These are phyloP conservation scores for Diaporthe longicolla DNA, from an alignment of 2,329 filamentous ascomycete species.

Conservation along the genomic window DNA sequence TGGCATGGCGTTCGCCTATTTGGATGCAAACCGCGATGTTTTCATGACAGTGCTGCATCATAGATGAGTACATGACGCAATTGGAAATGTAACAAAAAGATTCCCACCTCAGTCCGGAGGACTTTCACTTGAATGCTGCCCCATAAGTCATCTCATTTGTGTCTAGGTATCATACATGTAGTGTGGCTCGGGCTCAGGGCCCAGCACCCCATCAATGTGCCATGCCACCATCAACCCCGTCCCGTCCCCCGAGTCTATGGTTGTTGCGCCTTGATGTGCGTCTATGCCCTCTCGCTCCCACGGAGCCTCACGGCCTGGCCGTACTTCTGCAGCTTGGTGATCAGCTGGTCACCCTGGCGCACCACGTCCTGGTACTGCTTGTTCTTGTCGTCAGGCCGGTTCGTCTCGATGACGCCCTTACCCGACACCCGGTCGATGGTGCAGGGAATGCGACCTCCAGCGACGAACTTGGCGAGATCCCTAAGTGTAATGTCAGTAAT, in stretches of 20 bases:
- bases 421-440: constrained; percentile 98
- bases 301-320: constrained; percentile 94
- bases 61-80: constrained; percentile 22
- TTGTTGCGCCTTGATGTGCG: not conserved
- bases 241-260: constrained; percentile 1
- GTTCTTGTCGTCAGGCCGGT: constrained; percentile 98
- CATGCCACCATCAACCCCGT: not conserved
- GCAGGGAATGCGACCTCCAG: constrained; percentile 92
- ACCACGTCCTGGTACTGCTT: constrained; percentile 99
- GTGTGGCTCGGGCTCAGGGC: constrained; percentile 17
- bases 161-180: constrained; percentile 44
- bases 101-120: constrained; percentile 8
- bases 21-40: constrained; percentile 11
- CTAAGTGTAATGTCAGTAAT: constrained; percentile 59
- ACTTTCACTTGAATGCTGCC: constrained; percentile 16
- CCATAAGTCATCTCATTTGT: constrained; percentile 35
- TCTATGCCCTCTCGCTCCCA: constrained; percentile 90
- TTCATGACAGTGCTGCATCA: constrained; percentile 13
- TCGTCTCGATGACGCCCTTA: constrained; percentile 97
- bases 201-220: constrained; percentile 8
- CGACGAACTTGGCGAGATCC: constrained; percentile 97
- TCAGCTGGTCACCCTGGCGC: constrained; percentile 96
- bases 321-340: constrained; percentile 99
- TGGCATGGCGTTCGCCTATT: constrained; percentile 33
- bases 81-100: constrained; percentile 13